phyloP scores from a whole-genome alignment of 257 asterid species.

The Solanum rostratum region DNA sequence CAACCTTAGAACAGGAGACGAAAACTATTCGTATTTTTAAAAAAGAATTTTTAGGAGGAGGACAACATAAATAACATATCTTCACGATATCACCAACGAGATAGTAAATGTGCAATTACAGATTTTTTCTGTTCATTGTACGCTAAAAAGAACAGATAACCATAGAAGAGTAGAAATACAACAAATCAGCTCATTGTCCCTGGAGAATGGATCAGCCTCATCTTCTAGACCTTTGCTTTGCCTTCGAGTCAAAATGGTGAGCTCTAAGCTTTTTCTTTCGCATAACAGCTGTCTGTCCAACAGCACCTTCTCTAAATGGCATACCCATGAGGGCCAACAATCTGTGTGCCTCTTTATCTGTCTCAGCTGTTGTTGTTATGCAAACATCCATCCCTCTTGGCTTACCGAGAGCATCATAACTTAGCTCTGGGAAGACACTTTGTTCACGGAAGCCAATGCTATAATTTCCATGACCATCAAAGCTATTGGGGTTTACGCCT shows the following conservation, averaged over 20 bases:
- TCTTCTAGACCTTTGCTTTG: constrained; percentile 44
- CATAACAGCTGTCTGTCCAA: constrained; percentile 15
- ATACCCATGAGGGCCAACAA: constrained; percentile 88
- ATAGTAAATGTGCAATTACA: background rate
- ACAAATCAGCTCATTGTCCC: background rate
- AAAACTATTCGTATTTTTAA: background rate
- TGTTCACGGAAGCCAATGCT: constrained; percentile 85
- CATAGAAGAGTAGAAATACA: background rate
- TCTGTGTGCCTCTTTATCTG: constrained; percentile 72
- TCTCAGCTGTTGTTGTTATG: constrained; percentile 69
- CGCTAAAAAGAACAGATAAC: background rate
- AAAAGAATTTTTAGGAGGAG: background rate
- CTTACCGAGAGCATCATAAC: constrained; percentile 62
- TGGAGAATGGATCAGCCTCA: constrained; percentile 5
- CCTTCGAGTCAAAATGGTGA: constrained; percentile 83
- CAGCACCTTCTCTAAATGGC: constrained; percentile 76
- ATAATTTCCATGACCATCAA: constrained; percentile 91
- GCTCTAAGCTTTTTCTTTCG: constrained; percentile 83
- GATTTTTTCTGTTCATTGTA: background rate
- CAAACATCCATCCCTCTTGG: constrained; percentile 97
- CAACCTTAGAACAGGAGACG: background rate
- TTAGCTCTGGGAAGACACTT: constrained; percentile 84
- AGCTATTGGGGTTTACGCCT: constrained; percentile 82
- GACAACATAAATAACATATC: background rate
- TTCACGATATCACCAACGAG: background rate